A percentile compares a stretch with the other conserved stretches of the same genome.
These are phyloP conservation scores for Candida incommunis DNA, from an alignment of 805 yeast species.

Conservation along the genomic window DNA sequence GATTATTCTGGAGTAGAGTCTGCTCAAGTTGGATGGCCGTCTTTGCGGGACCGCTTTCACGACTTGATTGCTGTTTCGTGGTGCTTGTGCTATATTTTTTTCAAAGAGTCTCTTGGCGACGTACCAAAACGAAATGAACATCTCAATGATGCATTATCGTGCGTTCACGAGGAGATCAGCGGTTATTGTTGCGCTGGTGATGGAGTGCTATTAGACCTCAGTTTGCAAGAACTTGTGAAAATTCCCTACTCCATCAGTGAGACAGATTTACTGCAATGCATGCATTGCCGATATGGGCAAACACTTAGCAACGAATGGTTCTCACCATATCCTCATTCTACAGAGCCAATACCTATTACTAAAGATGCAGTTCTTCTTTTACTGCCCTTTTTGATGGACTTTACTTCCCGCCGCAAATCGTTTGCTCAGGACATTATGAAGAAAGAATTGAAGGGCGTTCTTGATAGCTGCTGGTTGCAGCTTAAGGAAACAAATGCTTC, in stretches of 20 bases:
- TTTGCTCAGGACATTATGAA: conserved; percentile 47
- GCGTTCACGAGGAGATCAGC: conserved; percentile 52
- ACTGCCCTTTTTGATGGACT: conserved; percentile 37
- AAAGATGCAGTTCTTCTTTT: conserved; percentile 26
- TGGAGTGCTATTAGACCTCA: conserved; percentile 47
- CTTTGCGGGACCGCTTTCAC: conserved; percentile 11
- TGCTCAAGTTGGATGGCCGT: conserved; percentile 1
- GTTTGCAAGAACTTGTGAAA: conserved; percentile 38
- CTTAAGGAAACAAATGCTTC: conserved; percentile 19
- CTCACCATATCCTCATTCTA: conserved; percentile 53
- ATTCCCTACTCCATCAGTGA: conserved; percentile 36
- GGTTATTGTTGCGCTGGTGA: conserved; percentile 52
- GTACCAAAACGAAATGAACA: conserved; percentile 7
- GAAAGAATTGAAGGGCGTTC: conserved; percentile 53
- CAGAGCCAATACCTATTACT: conserved; percentile 28
- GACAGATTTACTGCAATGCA: conserved; percentile 57
- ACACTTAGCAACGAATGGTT: conserved; percentile 43
- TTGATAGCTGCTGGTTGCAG: conserved; percentile 68
- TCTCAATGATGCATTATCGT: conserved; percentile 34
- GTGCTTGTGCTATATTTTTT: conserved; percentile 28
- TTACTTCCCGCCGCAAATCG: conserved; percentile 41
- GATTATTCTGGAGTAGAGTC: conserved; percentile 15
- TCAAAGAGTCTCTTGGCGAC: conserved; percentile 12
- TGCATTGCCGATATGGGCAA: conserved; percentile 68
- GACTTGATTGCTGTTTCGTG: conserved; percentile 21